A percentile compares a stretch with the other conserved stretches of the same genome.
phyloP scores from a whole-genome alignment of 129 eudicot species.

The Silybum marianum region DNA sequence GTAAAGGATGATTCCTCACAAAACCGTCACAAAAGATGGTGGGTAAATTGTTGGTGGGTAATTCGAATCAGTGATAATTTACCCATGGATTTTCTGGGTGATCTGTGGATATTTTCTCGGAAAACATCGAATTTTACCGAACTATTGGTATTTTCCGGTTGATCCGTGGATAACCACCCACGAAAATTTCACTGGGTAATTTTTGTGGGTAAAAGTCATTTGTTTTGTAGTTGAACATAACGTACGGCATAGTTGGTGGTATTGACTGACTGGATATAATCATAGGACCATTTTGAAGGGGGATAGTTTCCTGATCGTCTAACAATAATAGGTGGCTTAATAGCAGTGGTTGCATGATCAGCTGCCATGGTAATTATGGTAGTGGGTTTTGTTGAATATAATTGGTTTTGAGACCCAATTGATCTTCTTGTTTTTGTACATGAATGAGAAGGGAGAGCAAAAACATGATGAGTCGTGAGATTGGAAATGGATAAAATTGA shows the following conservation, averaged over 20 bases:
- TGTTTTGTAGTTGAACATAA: too few relatives aligned
- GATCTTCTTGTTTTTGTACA: neutral
- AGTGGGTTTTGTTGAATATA: neutral
- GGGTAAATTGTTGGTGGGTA: too few relatives aligned
- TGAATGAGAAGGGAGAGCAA: neutral
- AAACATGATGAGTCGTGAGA: neutral
- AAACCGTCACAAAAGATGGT: too few relatives aligned
- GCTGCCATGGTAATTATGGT: neutral
- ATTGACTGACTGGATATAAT: slow-evolving; percentile 26
- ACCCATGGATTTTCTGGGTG: too few relatives aligned
- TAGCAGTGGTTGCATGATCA: neutral
- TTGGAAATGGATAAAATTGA: neutral
- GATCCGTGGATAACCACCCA: too few relatives aligned
- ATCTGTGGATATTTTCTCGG: too few relatives aligned
- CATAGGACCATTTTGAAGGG: slow-evolving; percentile 33
- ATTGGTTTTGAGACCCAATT: neutral
- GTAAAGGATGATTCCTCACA: too few relatives aligned
- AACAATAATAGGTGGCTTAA: slow-evolving; percentile 9
- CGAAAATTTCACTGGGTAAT: too few relatives aligned
- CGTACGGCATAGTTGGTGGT: slow-evolving; percentile 18
- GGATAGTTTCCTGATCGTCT: slow-evolving; percentile 38
- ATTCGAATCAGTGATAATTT: too few relatives aligned
- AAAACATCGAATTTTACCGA: too few relatives aligned
- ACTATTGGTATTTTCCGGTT: too few relatives aligned
- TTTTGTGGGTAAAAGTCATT: too few relatives aligned